Percentiles rank a stretch among this genome's conserved stretches.
Evolutionary conservation across 805 yeast species (phyloP).

Genomic region (Lipomyces anomalus): DNA sequence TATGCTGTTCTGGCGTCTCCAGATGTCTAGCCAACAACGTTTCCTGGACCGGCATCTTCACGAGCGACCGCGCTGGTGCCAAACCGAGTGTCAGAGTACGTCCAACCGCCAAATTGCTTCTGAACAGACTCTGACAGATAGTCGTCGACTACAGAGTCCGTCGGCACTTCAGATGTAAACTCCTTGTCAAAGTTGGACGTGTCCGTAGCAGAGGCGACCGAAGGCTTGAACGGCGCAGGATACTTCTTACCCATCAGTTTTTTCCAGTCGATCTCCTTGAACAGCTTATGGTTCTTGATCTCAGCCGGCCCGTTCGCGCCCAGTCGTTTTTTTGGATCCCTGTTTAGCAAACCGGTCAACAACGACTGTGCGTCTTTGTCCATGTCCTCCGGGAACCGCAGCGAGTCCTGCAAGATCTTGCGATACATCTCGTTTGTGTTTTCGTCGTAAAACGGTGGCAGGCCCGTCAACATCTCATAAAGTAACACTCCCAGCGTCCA

Average conservation of each 20-base stretch:
- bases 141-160: conserved; percentile 86
- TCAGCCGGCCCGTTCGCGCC: conserved; percentile 77
- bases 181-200: conserved; percentile 91
- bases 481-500: conserved; percentile 95
- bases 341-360: conserved; percentile 63
- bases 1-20: not conserved
- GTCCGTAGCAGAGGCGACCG: conserved; percentile 65
- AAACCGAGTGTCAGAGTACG: conserved; percentile 45
- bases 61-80: conserved; percentile 23
- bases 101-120: conserved; percentile 98
- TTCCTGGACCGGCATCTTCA: conserved; percentile 22
- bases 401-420: conserved; percentile 83
- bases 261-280: conserved; percentile 79
- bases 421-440: conserved; percentile 89
- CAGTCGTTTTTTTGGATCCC: conserved; percentile 78
- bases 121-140: conserved; percentile 91
- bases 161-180: conserved; percentile 87
- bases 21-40: conserved; percentile 21
- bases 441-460: conserved; percentile 96
- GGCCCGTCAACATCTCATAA: conserved; percentile 93
- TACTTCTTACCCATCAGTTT: conserved; percentile 78
- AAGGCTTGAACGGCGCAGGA: conserved; percentile 92
- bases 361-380: conserved; percentile 82
- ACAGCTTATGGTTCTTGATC: conserved; percentile 78
- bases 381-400: conserved; percentile 81